Percentiles rank a stretch among this genome's conserved stretches.
Conservation (phyloP, 1,284 basidiomycete species). For the Phellopilus nigrolimitatus region DNA sequence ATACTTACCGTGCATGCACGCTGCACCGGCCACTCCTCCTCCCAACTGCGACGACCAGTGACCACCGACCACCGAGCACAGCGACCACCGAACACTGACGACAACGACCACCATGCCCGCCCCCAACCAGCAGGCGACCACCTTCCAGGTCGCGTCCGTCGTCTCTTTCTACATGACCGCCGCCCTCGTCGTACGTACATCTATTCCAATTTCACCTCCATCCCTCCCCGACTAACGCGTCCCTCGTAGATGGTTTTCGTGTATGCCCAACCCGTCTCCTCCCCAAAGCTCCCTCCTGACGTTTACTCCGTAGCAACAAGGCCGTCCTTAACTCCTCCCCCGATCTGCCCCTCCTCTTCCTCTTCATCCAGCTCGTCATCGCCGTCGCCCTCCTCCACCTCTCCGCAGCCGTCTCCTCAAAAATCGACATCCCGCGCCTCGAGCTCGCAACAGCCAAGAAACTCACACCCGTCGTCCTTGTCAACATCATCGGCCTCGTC, state of each 20-base stretch:
- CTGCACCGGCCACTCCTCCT: not conserved
- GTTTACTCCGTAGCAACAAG: slow-evolving; percentile 51
- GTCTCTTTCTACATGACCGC: slow-evolving; percentile 74
- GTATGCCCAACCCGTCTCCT: slow-evolving; percentile 17
- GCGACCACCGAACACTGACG: too few species aligned
- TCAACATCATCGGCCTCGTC: slow-evolving; percentile 67
- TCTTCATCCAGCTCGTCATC: slow-evolving; percentile 62
- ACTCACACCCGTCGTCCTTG: slow-evolving; percentile 55
- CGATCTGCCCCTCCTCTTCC: slow-evolving; percentile 63
- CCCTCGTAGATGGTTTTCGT: slow-evolving; percentile 26
- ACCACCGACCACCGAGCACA: too few species aligned
- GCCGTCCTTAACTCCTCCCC: slow-evolving; percentile 66
- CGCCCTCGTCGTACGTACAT: slow-evolving; percentile 57
- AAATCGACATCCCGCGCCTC: slow-evolving; percentile 52
- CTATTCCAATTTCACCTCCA: not conserved
- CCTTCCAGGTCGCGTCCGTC: slow-evolving; percentile 57
- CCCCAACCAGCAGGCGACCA: slow-evolving; percentile 26
- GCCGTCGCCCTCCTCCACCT: slow-evolving; percentile 61
- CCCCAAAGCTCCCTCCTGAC: not conserved
- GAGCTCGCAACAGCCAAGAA: slow-evolving; percentile 50
- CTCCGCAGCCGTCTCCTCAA: slow-evolving; percentile 39
- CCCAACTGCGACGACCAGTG: not conserved
- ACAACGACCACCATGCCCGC: slow-evolving; percentile 30
- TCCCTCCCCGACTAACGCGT: slow-evolving; percentile 6
- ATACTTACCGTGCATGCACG: not conserved